Evolutionary conservation across 345 rosid species (phyloP).

Genomic region (Gossypium rotundifolium): DNA sequence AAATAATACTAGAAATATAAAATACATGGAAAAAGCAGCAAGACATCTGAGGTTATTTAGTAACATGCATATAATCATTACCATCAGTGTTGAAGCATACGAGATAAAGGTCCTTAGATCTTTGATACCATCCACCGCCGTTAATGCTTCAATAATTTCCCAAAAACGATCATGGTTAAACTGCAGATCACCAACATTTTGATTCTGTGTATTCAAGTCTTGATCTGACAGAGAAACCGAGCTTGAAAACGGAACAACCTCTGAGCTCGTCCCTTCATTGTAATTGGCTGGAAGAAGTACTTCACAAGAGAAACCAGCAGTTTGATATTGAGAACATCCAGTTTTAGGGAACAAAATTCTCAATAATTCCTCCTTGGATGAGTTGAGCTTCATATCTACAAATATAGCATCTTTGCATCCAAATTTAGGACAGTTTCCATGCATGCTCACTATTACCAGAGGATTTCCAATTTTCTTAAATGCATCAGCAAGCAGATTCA

Average conservation of each 20-base stretch:
- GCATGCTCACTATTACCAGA: constrained; percentile 23
- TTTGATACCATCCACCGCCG: neutral
- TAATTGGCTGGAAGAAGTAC: neutral
- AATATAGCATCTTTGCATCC: constrained; percentile 16
- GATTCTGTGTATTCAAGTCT: neutral
- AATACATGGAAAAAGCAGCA: too few relatives aligned
- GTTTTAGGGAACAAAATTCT: constrained; percentile 16
- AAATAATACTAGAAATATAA: too few relatives aligned
- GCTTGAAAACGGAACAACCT: neutral
- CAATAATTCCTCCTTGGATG: constrained; percentile 24
- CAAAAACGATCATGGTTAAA: neutral
- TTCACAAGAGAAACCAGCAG: too few relatives aligned
- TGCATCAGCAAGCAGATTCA: constrained; percentile 24
- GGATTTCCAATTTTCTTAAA: constrained; percentile 25
- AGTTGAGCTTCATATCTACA: constrained; percentile 26
- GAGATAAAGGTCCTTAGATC: neutral
- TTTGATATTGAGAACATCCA: neutral
- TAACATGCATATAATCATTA: neutral
- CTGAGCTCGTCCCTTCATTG: neutral
- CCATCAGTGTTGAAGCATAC: constrained; percentile 7
- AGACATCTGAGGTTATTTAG: neutral
- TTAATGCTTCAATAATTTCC: constrained; percentile 11
- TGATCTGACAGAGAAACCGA: neutral
- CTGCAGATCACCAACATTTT: neutral
- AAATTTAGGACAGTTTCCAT: neutral